Conservation (phyloP, 352 stramenopile species). For the Pilasporangium apinafurcum region DNA sequence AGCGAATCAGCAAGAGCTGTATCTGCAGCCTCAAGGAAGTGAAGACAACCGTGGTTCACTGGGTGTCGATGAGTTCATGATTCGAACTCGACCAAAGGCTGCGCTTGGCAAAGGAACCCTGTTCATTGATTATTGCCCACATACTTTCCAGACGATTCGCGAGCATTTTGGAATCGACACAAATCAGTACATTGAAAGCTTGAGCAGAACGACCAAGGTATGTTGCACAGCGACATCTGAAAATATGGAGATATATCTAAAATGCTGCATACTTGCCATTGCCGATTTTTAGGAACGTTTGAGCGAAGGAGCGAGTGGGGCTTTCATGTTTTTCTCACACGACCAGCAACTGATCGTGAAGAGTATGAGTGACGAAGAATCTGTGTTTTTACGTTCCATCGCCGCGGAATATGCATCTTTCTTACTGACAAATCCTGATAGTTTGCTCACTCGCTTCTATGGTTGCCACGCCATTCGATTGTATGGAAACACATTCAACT, state of each 20-base stretch:
- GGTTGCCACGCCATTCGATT: constrained; percentile 80
- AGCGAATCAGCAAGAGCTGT: constrained; percentile 71
- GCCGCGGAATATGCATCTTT: constrained; percentile 77
- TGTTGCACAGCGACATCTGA: neutral
- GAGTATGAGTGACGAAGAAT: constrained; percentile 87
- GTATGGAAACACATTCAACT: constrained; percentile 88
- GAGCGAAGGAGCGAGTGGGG: constrained; percentile 81
- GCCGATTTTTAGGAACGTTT: constrained; percentile 36
- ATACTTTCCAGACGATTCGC: constrained; percentile 83
- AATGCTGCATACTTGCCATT: neutral
- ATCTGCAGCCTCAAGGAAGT: constrained; percentile 68
- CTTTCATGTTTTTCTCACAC: constrained; percentile 89
- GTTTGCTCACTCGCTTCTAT: constrained; percentile 77
- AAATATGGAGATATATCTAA: neutral
- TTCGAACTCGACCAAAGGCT: constrained; percentile 66
- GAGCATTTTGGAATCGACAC: constrained; percentile 82
- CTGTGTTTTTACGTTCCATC: constrained; percentile 73
- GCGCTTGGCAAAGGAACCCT: constrained; percentile 71
- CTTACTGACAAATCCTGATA: constrained; percentile 77
- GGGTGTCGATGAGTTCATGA: constrained; percentile 82
- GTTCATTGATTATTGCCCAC: constrained; percentile 84
- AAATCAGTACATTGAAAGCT: constrained; percentile 76
- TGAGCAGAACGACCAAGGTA: constrained; percentile 76
- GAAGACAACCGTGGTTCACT: constrained; percentile 73
- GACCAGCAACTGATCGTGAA: constrained; percentile 87